A percentile compares a stretch with the other conserved stretches of the same genome.
These are phyloP conservation scores for Phellopilus nigrolimitatus DNA, from an alignment of 1,284 basidiomycete genomes.

Conservation along the genomic window DNA sequence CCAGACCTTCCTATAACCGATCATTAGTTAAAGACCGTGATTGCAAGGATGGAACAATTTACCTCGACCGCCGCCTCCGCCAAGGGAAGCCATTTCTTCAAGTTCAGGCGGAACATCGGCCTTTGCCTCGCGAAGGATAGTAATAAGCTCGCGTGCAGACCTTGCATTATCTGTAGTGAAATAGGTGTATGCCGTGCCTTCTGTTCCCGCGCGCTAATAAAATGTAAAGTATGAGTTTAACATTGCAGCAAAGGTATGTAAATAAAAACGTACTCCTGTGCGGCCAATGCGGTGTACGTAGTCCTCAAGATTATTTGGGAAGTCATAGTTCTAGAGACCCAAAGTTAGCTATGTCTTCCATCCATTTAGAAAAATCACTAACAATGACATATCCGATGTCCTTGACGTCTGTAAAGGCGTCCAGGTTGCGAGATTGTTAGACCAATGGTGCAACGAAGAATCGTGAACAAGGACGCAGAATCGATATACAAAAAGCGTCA, in stretches of 20 bases:
- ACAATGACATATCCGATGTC: constrained; percentile 42
- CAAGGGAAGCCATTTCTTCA: constrained; percentile 49
- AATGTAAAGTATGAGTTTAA: background rate
- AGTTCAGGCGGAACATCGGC: constrained; percentile 48
- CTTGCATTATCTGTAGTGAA: constrained; percentile 52
- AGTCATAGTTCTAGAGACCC: constrained; percentile 46
- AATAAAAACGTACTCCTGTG: constrained; percentile 26
- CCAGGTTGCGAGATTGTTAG: too few species aligned
- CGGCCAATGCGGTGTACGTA: constrained; percentile 45
- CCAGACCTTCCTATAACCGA: constrained; percentile 19
- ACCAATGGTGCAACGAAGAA: too few species aligned
- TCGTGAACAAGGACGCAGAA: background rate
- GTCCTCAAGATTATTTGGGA: constrained; percentile 50
- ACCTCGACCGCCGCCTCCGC: constrained; percentile 31
- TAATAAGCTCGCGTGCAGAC: constrained; percentile 51
- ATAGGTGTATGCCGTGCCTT: constrained; percentile 53
- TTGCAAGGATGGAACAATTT: background rate
- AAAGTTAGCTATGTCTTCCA: constrained; percentile 18
- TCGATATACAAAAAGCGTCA: constrained; percentile 9
- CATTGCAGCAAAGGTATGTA: background rate
- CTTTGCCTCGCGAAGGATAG: constrained; percentile 54
- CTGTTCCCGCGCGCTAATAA: constrained; percentile 35
- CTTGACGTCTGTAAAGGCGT: constrained; percentile 43
- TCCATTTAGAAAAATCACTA: constrained; percentile 23
- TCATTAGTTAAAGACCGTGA: background rate